A percentile compares a stretch with the other conserved stretches of the same genome.
Evolutionary conservation across 2,329 filamentous ascomycete species (phyloP).

Genomic region (Incumbomyces delicatus): DNA sequence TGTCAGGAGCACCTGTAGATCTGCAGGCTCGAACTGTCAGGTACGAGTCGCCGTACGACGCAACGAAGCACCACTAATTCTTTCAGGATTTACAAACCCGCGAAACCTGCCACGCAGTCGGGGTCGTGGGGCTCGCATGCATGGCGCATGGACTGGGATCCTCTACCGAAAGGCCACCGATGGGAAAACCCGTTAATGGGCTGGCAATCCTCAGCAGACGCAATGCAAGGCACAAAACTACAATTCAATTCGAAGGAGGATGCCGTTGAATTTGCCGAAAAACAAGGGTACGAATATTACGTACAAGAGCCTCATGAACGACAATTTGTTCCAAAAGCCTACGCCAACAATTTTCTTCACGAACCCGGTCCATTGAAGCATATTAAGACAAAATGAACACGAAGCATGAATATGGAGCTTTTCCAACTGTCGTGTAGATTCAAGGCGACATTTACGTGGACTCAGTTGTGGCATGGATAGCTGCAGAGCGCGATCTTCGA

Average conservation of each 20-base stretch:
- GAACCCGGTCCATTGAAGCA: constrained; percentile 61
- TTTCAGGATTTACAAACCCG: constrained; percentile 74
- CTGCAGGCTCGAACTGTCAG: constrained; percentile 88
- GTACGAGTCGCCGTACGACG: constrained; percentile 41
- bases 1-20: constrained; percentile 88
- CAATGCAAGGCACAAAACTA: constrained; percentile 87
- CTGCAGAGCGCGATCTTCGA: no score
- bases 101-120: constrained; percentile 94
- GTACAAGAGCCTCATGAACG: constrained; percentile 92
- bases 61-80: constrained; percentile 5
- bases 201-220: constrained; percentile 92
- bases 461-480: no score
- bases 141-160: constrained; percentile 99
- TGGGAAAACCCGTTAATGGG: constrained; percentile 99
- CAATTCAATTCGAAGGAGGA: constrained; percentile 91
- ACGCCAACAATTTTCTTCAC: constrained; percentile 93
- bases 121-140: constrained; percentile 72
- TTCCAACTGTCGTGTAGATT: not conserved
- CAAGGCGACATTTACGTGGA: no score
- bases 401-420: not conserved
- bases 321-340: constrained; percentile 80
- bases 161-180: constrained; percentile 79
- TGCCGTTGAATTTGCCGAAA: constrained; percentile 89
- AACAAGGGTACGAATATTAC: constrained; percentile 98
- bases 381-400: constrained; percentile 63